Percentiles rank a stretch among this genome's conserved stretches.
These are phyloP conservation scores for Malus asiatica DNA, from an alignment of 306 rosid species.

Conservation along the genomic window DNA sequence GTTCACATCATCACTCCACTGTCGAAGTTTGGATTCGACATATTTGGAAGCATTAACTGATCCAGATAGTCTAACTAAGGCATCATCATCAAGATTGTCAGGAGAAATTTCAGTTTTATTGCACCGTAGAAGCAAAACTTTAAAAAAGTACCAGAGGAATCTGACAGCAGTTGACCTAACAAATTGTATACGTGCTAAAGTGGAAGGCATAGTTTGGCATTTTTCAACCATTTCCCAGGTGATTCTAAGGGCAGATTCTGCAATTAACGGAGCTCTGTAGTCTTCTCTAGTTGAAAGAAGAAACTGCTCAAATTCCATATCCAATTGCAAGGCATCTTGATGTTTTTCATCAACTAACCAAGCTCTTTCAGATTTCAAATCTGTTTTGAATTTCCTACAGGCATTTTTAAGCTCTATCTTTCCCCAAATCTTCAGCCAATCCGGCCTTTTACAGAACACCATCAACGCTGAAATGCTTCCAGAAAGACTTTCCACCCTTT, in stretches of 20 bases:
- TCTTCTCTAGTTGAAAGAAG: slow-evolving; percentile 41
- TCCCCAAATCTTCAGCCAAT: slow-evolving; percentile 78
- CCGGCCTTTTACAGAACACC: slow-evolving; percentile 50
- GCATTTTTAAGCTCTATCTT: slow-evolving; percentile 69
- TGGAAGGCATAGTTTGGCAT: slow-evolving; percentile 52
- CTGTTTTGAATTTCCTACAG: slow-evolving; percentile 47
- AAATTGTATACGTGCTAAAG: slow-evolving; percentile 32
- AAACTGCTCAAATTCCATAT: slow-evolving; percentile 21
- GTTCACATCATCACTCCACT: slow-evolving; percentile 58
- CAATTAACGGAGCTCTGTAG: slow-evolving; percentile 52
- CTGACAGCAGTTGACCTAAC: slow-evolving; percentile 57
- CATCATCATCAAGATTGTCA: slow-evolving; percentile 29
- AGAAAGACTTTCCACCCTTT: slow-evolving; percentile 38
- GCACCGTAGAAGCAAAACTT: slow-evolving; percentile 44
- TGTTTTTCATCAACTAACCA: slow-evolving; percentile 36
- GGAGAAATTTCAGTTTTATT: slow-evolving; percentile 35
- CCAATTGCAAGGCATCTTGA: slow-evolving; percentile 20
- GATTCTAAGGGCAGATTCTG: slow-evolving; percentile 47
- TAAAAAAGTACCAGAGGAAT: slow-evolving; percentile 67
- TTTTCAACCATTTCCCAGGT: slow-evolving; percentile 58
- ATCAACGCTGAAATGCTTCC: slow-evolving; percentile 43
- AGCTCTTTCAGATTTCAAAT: slow-evolving; percentile 46
- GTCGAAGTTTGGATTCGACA: slow-evolving; percentile 47
- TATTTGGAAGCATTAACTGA: slow-evolving; percentile 60
- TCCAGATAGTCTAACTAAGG: slow-evolving; percentile 34